Evolutionary conservation across 352 stramenopile genomes (phyloP), one percentile per base, ranked within the genome.

Genomic region (Phytophthora sp.): DNA sequence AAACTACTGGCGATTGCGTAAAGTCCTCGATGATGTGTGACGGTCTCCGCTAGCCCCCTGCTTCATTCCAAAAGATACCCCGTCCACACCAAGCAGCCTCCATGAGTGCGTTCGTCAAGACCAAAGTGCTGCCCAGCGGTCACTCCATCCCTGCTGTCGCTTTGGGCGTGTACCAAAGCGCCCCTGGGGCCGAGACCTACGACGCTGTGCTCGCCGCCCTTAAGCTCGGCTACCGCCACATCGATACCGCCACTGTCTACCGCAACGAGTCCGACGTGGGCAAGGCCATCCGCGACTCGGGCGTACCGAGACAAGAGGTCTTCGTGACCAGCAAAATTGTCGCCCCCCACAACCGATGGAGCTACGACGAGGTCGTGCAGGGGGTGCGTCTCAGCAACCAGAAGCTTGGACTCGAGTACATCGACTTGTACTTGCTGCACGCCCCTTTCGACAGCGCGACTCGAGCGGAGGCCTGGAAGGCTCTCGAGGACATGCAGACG

Each of bases 201-300:
- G 51, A 87, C 48, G 79, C 79, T 8, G 82, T 91, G 26, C 28
- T 54, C n/a, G 51, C 50, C 0, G 82, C 79, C 10, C 70, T 97
- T 15, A 54, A 84, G 15, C 61, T 93, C n/a, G 91, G 91, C 24
- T 96, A 96, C 61, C 76, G 92, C 15, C 88, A 96, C 60, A 95
- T 98, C 61, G 90, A 97, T 69, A 94, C 84, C 11, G 92, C 92
- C 15, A 77, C 86, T 18, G 52, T 94, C 8, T 98, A 97, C 66
- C 52, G 81, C n/a, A 98, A 98, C 66, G 89, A 97, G 45, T 57
- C 45, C 8, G 87, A 94, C 26, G 92, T 97, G 12, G 92, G 92
- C 17, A 53, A 72, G 24, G 90, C 75, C 13, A 68, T 91, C 43
- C 68, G 58, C 24, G 89, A 96, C 57, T 90, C 85, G 30, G 84